Percentiles rank a stretch among this genome's conserved stretches.
phyloP scores from a whole-genome alignment of 345 rosid species.

The Boechera stricta region DNA sequence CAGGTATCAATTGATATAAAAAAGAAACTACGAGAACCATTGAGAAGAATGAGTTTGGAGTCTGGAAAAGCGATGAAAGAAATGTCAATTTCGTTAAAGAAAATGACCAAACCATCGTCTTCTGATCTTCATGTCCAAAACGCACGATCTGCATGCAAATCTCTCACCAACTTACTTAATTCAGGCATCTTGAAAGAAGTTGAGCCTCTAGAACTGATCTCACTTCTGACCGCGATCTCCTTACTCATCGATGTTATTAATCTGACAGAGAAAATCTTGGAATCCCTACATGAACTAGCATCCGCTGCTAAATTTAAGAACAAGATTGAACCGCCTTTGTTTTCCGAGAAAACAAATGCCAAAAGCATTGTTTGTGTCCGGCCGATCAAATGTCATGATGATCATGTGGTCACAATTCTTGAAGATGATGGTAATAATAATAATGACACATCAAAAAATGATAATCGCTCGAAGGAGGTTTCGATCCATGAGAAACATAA shows the following conservation, averaged over 20 bases:
- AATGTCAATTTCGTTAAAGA: conserved; percentile 54
- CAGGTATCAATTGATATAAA: conserved; percentile 55
- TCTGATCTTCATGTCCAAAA: conserved; percentile 53
- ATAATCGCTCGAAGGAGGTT: conserved; percentile 8
- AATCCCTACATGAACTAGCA: conserved; percentile 61
- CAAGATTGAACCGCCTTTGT: conserved; percentile 33
- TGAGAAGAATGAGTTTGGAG: conserved; percentile 57
- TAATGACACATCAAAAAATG: conserved; percentile 14
- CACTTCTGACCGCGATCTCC: conserved; percentile 58
- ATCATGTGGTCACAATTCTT: conserved; percentile 35
- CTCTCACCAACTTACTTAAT: conserved; percentile 53
- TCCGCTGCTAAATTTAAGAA: conserved; percentile 54
- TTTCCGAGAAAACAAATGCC: conserved; percentile 39
- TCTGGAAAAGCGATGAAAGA: conserved; percentile 63
- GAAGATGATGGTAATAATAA: conserved; percentile 12
- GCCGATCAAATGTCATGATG: conserved; percentile 29
- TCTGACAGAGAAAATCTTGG: conserved; percentile 57
- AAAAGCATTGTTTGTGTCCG: conserved; percentile 22
- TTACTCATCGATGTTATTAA: conserved; percentile 59
- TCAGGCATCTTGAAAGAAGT: conserved; percentile 53
- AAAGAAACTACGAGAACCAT: conserved; percentile 48
- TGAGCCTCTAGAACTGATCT: conserved; percentile 49
- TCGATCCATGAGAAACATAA: conserved; percentile 25
- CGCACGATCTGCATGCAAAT: conserved; percentile 48
- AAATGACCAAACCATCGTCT: conserved; percentile 52